phyloP scores from a whole-genome alignment of 2,329 filamentous ascomycete species.

The Penicillium polonicum region DNA sequence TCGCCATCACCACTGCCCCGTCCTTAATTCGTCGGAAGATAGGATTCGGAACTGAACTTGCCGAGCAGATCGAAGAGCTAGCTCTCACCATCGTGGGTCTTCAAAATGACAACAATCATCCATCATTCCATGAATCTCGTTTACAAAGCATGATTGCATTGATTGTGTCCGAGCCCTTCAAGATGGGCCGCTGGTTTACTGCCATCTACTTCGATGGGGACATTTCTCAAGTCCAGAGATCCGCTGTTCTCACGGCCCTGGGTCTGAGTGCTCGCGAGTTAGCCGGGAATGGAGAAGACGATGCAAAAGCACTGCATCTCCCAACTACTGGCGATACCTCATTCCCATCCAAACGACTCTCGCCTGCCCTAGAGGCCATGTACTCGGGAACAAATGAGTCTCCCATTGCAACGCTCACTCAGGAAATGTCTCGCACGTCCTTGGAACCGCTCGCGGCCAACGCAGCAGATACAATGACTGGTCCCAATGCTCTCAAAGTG shows the following conservation, averaged over 20 bases:
- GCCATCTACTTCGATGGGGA: constrained; percentile 88
- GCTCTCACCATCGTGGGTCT: constrained; percentile 74
- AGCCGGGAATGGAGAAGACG: constrained; percentile 67
- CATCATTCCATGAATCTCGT: constrained; percentile 71
- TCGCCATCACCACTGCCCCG: constrained; percentile 75
- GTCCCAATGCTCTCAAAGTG: constrained; percentile 82
- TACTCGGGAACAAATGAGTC: constrained; percentile 55
- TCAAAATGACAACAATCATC: constrained; percentile 80
- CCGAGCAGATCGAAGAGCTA: constrained; percentile 78
- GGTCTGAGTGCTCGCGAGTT: constrained; percentile 82
- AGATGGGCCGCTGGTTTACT: constrained; percentile 81
- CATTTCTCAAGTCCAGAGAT: constrained; percentile 81
- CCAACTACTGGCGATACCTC: constrained; percentile 39
- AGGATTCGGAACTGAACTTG: constrained; percentile 82
- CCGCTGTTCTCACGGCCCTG: constrained; percentile 75
- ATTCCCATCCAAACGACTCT: constrained; percentile 81
- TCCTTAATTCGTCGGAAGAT: constrained; percentile 82
- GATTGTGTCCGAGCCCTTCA: constrained; percentile 69
- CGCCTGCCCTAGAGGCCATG: constrained; percentile 68
- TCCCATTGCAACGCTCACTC: constrained; percentile 67
- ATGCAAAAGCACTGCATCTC: constrained; percentile 42
- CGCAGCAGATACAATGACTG: constrained; percentile 75
- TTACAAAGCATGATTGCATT: constrained; percentile 81
- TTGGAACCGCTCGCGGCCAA: constrained; percentile 77
- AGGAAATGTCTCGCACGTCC: constrained; percentile 67